These are phyloP conservation scores for Colletotrichum scovillei DNA, from an alignment of 2,329 filamentous ascomycete species.

Conservation along the genomic window DNA sequence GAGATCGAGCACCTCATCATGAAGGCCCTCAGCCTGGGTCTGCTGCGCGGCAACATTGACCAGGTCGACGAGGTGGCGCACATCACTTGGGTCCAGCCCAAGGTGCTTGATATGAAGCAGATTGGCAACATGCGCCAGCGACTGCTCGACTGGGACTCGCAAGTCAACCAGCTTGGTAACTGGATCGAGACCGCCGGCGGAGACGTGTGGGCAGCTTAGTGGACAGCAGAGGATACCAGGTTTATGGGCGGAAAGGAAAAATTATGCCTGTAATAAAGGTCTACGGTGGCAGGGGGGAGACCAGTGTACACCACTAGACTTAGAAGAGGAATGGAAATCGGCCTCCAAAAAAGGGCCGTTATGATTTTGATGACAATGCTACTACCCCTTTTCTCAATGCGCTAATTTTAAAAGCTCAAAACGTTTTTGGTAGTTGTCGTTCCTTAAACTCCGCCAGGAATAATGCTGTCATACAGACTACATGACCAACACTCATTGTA, in stretches of 20 bases:
- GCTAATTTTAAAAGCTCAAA: background rate
- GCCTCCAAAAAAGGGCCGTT: constrained; percentile 12
- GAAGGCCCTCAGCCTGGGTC: constrained; percentile 95
- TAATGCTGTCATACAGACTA: background rate
- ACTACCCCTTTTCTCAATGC: background rate
- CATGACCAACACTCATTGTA: background rate
- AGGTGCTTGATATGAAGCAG: constrained; percentile 95
- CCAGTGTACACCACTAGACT: constrained; percentile 36
- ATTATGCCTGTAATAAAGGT: constrained; percentile 20
- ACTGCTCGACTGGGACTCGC: constrained; percentile 93
- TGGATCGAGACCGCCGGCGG: constrained; percentile 96
- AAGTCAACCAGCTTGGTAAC: constrained; percentile 94
- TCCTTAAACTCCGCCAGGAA: background rate
- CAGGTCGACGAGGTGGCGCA: constrained; percentile 94
- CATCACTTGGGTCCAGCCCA: constrained; percentile 99
- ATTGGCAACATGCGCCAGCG: constrained; percentile 91
- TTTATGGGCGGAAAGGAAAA: constrained; percentile 5
- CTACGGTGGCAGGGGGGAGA: background rate
- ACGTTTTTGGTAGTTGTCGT: background rate
- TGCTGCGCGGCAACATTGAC: constrained; percentile 92
- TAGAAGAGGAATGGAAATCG: constrained; percentile 19
- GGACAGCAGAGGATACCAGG: background rate
- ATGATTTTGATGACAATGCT: constrained; percentile 30
- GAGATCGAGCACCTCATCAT: constrained; percentile 99
- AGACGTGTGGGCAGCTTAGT: constrained; percentile 91